Evolutionary conservation across 768 basidiomycete species (phyloP), one percentile per base, ranked within the genome.

Genomic region (Pseudohyphozyma bogoriensis): DNA sequence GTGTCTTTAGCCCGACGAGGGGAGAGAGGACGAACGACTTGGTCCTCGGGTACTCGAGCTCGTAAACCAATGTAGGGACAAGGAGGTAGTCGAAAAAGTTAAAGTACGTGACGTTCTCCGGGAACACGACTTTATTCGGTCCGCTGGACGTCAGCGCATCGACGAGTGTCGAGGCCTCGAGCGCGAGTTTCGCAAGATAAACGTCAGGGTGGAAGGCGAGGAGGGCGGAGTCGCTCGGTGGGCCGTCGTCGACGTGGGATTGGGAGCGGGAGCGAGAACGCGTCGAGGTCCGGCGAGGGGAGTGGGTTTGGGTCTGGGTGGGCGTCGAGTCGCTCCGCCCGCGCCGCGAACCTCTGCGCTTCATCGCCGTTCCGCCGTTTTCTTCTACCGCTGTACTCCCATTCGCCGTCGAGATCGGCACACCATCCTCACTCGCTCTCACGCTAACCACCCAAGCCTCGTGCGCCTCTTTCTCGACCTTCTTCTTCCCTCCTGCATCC

Each of bases 1-100:
- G 44, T n/a, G n/a, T n/a, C n/a, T n/a, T n/a, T 26, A 54, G 29
- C 28, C 39, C 33, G 36, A 36, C 26, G 16, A 44, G 28, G 4
- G 33, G 35, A 31, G 33, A 44, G 12, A 46, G 18, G 13, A 74
- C 81, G 52, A 69, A 88, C 88, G 79, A 76, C 35, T 87, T 83
- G 13, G 93, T 96, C 53, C 93, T 77, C 13, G 93, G 93, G 73
- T 92, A 99, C 74, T 96, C 92, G 36, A 97, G 78, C 73, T 97
- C 91, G 70, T 99, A 99, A 10, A 96, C 91, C 45, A 99, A 79
- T 0, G 89, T 89, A 18, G 95, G 95, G 49, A 87, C 83, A 40
- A 92, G 75, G 75, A 88, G 82, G 74, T 92, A 99, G 40, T 85
- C 80, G 32, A 81, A 81, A 71, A 91, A 97, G 73, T 89, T 85